Conservation (phyloP, 1,139 yeast species). For the Yamadazyma aaseri region DNA sequence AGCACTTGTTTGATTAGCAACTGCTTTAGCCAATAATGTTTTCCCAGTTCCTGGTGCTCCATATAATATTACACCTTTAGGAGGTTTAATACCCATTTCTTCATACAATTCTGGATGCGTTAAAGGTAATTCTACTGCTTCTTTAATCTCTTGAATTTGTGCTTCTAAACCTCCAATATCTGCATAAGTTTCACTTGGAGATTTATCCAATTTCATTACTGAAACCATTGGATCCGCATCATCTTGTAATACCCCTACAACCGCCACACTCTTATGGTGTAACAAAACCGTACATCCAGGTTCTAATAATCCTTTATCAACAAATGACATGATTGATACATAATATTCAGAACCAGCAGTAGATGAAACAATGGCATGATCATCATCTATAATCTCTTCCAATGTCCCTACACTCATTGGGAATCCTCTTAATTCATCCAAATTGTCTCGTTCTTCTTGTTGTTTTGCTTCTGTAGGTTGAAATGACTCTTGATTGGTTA, state of each 20-base stretch:
- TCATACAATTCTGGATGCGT: conserved; percentile 98
- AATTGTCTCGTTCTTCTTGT: conserved; percentile 92
- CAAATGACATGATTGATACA: conserved; percentile 94
- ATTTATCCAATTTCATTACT: conserved; percentile 95
- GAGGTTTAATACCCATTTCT: conserved; percentile 99
- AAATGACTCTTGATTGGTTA: conserved; percentile 88
- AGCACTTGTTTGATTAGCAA: conserved; percentile 96
- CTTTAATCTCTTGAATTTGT: conserved; percentile 97
- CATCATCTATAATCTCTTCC: conserved; percentile 97
- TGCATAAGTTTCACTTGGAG: conserved; percentile 95
- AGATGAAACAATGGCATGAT: conserved; percentile 96
- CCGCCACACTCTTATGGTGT: conserved; percentile 92
- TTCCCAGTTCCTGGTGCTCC: conserved; percentile 99
- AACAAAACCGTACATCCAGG: conserved; percentile 97
- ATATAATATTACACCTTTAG: conserved; percentile 95
- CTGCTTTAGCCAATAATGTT: conserved; percentile 95
- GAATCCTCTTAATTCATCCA: conserved; percentile 92
- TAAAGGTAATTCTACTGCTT: conserved; percentile 94
- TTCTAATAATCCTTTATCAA: conserved; percentile 91
- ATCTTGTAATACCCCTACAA: conserved; percentile 91
- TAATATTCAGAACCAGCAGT: conserved; percentile 97
- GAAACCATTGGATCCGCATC: conserved; percentile 98
- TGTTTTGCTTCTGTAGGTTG: conserved; percentile 97
- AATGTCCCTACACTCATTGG: conserved; percentile 97
- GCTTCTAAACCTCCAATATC: conserved; percentile 97